Percentiles rank a stretch among this genome's conserved stretches.
These are phyloP conservation scores for Beauveria sp. DNA, from an alignment of 2,329 filamentous ascomycete genomes.

Conservation along the genomic window DNA sequence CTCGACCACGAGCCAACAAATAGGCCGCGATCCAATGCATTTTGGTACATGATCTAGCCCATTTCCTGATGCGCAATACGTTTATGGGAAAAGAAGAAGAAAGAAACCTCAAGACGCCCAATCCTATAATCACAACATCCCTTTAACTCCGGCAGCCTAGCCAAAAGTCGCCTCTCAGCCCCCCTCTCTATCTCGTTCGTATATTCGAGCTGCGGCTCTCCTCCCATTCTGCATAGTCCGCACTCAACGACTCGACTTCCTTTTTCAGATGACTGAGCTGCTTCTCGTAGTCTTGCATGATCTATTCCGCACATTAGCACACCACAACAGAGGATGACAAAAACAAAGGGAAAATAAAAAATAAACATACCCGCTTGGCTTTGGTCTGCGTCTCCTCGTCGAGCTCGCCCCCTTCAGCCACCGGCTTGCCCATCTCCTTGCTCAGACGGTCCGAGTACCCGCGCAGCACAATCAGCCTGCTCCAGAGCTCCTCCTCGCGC, in stretches of 20 bases:
- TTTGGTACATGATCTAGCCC: constrained; percentile 3
- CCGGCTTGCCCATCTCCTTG: constrained; percentile 64
- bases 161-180: not conserved
- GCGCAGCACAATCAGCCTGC: constrained; percentile 65
- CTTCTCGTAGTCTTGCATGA: constrained; percentile 74
- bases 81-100: not conserved
- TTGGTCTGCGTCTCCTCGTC: constrained; percentile 64
- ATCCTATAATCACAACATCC: not conserved
- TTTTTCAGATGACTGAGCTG: constrained; percentile 70
- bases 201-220: constrained; percentile 36
- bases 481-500: constrained; percentile 79
- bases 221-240: constrained; percentile 50
- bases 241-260: constrained; percentile 57
- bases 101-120: constrained; percentile 2
- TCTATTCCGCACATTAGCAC: constrained; percentile 34
- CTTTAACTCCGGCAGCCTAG: not conserved
- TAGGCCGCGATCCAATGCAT: not conserved
- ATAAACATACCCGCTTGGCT: constrained; percentile 59
- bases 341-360: not conserved
- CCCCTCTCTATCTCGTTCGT: constrained; percentile 20
- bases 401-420: constrained; percentile 48
- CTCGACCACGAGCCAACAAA: not conserved
- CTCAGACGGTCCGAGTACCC: constrained; percentile 66
- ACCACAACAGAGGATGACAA: not conserved
- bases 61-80: not conserved